Percentiles rank a stretch among this genome's conserved stretches.
Evolutionary conservation across 2,329 filamentous ascomycete species (phyloP).

Genomic region (Sclerotiophoma versabilis): DNA sequence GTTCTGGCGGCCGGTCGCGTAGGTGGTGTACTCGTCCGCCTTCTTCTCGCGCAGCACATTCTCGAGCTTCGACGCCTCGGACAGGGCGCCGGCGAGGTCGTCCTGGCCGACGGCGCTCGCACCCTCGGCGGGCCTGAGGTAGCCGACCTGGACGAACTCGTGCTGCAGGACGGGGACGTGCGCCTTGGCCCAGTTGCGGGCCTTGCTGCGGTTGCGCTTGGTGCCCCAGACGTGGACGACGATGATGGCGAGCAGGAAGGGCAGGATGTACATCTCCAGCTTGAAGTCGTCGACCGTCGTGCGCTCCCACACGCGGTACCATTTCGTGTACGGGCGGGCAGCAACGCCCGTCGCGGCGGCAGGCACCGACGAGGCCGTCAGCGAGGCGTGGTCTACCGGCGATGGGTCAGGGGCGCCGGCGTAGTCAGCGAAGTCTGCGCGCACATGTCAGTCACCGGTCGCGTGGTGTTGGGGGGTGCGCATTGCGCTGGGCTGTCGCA

Average conservation of each 20-base stretch:
- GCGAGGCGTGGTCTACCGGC: constrained; percentile 56
- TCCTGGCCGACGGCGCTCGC: constrained; percentile 55
- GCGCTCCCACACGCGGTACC: constrained; percentile 97
- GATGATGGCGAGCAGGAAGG: constrained; percentile 76
- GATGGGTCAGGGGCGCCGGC: constrained; percentile 76
- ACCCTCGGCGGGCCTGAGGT: constrained; percentile 58
- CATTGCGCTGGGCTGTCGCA: constrained; percentile 52
- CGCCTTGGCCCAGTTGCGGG: constrained; percentile 78
- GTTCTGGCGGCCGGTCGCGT: constrained; percentile 91
- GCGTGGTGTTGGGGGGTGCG: constrained; percentile 20
- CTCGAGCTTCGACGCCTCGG: constrained; percentile 59
- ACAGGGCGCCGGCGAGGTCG: constrained; percentile 44
- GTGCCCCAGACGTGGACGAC: constrained; percentile 82
- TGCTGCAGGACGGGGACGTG: constrained; percentile 74
- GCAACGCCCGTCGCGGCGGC: constrained; percentile 51
- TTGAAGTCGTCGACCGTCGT: constrained; percentile 84
- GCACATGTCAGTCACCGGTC: constrained; percentile 9
- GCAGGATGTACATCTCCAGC: constrained; percentile 82
- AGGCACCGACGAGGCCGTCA: constrained; percentile 44
- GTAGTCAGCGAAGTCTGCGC: constrained; percentile 90
- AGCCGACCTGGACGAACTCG: constrained; percentile 90
- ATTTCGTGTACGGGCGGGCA: constrained; percentile 79
- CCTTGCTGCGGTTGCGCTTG: constrained; percentile 78
- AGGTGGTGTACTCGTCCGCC: constrained; percentile 83
- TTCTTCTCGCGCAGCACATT: constrained; percentile 83